Evolutionary conservation across 1,284 basidiomycete species (phyloP), one percentile per base, ranked within the genome.

Genomic region (Anthracocystis setariae): DNA sequence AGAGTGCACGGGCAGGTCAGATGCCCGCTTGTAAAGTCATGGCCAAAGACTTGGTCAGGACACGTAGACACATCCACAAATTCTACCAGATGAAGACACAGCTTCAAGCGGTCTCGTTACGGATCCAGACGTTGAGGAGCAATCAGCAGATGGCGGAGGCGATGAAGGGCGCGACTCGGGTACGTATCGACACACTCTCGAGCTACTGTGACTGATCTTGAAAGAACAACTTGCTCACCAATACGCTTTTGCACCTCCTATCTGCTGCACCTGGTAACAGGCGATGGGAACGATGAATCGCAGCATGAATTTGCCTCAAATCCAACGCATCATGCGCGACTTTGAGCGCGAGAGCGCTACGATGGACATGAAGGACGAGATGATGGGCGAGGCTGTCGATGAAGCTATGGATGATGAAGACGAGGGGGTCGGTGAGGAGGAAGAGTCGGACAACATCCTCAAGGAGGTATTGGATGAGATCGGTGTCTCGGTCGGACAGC

Each of bases 331-430:
- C 82, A 94, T 98, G 91, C 92, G 90, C 76, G 95, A 99, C 47
- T 99, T 99, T 76, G 95, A 98, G 85, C 91, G 90, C 79, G 96
- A 99, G 85, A 95, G 91, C 70, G 90, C 91, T 10, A 92, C 91
- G 83, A 99, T 99, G 96, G 95, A 98, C 84, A 98, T 99, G 96
- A 98, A 98, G 85, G 96, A 98, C 85, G 95, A 97, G 84, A 96
- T 98, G 91, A 98, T 98, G 95, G 92, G 91, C 37, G 96, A 98
- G 67, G 92, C 94, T 1, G 91, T 98, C 9, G 96, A 98, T 84
- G 95, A 97, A 80, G 94, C 94, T 37, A 98, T 98, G 93, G 94
- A 96, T 78, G 92, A 92, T 48, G 92, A 79, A 73, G 94, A 94
- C 51, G 80, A 82, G 35, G 94, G 96, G 55, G 59, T 82, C 0